phyloP scores from a whole-genome alignment of 2,329 filamentous ascomycete species.

The Parascedosporium putredinis region DNA sequence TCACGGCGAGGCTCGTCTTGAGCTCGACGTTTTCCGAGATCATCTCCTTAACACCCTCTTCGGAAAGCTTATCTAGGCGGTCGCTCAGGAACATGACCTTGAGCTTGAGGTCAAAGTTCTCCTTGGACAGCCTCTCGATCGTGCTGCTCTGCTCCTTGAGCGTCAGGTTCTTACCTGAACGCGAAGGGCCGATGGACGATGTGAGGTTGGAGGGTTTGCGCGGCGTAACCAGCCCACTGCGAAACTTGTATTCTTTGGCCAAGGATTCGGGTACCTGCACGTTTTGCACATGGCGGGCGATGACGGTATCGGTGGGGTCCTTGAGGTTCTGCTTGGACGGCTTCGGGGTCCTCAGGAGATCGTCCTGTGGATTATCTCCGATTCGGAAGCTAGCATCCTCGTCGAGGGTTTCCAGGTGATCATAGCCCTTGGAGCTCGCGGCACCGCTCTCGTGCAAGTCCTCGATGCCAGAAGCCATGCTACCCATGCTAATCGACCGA shows the following conservation, averaged over 20 bases:
- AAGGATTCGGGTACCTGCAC: conserved; percentile 86
- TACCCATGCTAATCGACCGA: conserved; percentile 76
- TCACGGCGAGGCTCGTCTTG: conserved; percentile 77
- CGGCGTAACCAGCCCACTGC: conserved; percentile 54
- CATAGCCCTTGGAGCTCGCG: conserved; percentile 19
- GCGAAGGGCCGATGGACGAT: conserved; percentile 37
- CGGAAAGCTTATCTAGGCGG: conserved; percentile 81
- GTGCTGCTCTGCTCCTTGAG: conserved; percentile 96
- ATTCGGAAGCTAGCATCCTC: conserved; percentile 30
- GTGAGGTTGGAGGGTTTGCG: conserved; percentile 37
- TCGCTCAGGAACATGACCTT: conserved; percentile 97
- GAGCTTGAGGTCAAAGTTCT: conserved; percentile 95
- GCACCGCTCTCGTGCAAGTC: conserved; percentile 37
- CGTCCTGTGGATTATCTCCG: conserved; percentile 24
- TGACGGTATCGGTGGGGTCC: conserved; percentile 75
- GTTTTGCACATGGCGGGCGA: conserved; percentile 78
- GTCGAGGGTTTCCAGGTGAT: conserved; percentile 38
- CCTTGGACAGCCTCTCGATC: conserved; percentile 90
- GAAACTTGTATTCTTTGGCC: conserved; percentile 73
- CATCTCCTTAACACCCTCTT: conserved; percentile 96
- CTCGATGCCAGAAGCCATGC: conserved; percentile 70
- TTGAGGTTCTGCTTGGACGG: conserved; percentile 40
- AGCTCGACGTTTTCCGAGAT: conserved; percentile 95
- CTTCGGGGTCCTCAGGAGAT: conserved; percentile 60
- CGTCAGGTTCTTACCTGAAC: conserved; percentile 63